Percentiles rank a stretch among this genome's conserved stretches.
Evolutionary conservation across 2,329 filamentous ascomycete species (phyloP).

Genomic region (Sporothrix protearum): DNA sequence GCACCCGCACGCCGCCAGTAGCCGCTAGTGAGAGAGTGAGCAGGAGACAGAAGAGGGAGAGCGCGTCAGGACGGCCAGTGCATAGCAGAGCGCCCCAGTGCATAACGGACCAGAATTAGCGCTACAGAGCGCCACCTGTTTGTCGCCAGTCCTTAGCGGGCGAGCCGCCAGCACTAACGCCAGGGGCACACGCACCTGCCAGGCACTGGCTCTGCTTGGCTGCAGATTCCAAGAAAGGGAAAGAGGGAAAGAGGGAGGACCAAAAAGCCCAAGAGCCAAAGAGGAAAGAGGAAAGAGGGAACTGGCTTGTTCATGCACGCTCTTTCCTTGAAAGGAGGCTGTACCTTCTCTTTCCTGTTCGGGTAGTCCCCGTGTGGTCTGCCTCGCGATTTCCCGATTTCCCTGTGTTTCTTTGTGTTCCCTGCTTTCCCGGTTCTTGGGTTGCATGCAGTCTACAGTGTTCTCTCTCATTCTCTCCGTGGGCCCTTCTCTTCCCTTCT

Average conservation of each 20-base stretch:
- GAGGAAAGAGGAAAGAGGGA: not conserved
- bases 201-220: conserved; percentile 13
- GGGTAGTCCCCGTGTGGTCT: not conserved
- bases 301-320: not conserved
- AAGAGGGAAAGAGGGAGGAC: not conserved
- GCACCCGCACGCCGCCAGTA: conserved; percentile 30
- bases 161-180: not conserved
- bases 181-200: conserved; percentile 6
- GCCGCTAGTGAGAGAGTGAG: not conserved
- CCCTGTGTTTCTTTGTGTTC: not conserved
- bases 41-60: too few species aligned
- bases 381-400: too few species aligned
- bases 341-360: conserved; percentile 1
- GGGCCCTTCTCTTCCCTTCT: not conserved
- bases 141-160: not conserved
- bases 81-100: conserved; percentile 1
- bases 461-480: not conserved
- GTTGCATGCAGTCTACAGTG: not conserved
- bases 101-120: not conserved
- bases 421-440: not conserved
- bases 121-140: conserved; percentile 1
- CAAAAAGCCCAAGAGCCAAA: too few species aligned
- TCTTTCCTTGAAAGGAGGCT: conserved; percentile 6
- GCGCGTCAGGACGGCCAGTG: not conserved
- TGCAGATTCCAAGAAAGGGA: not conserved